These are phyloP conservation scores for Kuraishia floccosa DNA, from an alignment of 805 yeast genomes.

Conservation along the genomic window DNA sequence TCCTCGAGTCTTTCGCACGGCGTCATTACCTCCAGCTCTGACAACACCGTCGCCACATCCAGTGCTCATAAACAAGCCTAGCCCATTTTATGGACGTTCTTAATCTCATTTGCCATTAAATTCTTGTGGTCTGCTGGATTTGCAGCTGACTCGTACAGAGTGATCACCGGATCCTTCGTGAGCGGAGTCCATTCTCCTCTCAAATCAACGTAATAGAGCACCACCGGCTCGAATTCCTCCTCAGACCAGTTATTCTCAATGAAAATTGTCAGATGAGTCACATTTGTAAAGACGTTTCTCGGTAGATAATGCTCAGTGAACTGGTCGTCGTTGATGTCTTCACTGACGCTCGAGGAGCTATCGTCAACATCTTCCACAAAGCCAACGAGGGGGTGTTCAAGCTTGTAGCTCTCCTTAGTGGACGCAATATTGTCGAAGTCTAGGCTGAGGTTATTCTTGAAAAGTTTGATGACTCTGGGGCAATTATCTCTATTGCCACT, in stretches of 20 bases:
- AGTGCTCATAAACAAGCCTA: too few relatives aligned
- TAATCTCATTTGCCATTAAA: conserved; percentile 11
- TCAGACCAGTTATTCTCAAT: conserved; percentile 55
- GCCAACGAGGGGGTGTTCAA: conserved; percentile 62
- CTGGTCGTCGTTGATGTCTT: conserved; percentile 30
- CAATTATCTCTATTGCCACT: conserved; percentile 46
- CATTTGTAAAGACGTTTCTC: conserved; percentile 60
- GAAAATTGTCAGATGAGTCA: conserved; percentile 55
- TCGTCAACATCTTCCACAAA: conserved; percentile 26
- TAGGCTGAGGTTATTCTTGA: conserved; percentile 56
- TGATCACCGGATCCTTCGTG: conserved; percentile 56
- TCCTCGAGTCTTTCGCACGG: too few relatives aligned
- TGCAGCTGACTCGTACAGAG: conserved; percentile 84
- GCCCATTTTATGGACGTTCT: conserved; percentile 6
- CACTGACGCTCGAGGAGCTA: conserved; percentile 6
- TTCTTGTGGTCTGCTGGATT: conserved; percentile 81
- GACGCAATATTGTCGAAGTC: conserved; percentile 58
- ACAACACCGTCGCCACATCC: too few relatives aligned
- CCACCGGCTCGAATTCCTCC: conserved; percentile 46
- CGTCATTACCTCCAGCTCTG: too few relatives aligned
- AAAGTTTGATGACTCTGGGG: conserved; percentile 59
- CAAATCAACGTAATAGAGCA: conserved; percentile 61
- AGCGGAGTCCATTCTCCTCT: conserved; percentile 60
- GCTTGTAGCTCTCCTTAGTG: conserved; percentile 32
- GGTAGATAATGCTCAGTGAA: conserved; percentile 81